Percentiles rank a stretch among this genome's conserved stretches.
Evolutionary conservation across 106 monocot genomes (phyloP).

Genomic region (Apostasia shenzhenica): DNA sequence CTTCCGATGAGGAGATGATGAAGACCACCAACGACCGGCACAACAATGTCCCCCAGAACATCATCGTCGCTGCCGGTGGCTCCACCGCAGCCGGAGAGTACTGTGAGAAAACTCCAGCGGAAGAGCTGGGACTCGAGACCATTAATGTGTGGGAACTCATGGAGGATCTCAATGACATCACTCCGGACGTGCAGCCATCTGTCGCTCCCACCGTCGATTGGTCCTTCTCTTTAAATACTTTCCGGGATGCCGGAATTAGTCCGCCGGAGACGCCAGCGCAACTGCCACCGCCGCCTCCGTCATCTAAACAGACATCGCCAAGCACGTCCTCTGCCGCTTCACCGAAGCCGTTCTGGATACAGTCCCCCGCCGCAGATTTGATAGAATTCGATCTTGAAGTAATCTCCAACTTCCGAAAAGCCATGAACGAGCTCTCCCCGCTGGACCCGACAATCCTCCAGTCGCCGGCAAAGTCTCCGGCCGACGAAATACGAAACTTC

Average conservation of each 20-base stretch:
- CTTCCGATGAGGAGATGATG: slow-evolving; percentile 18
- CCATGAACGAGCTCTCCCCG: slow-evolving; percentile 21
- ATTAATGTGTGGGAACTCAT: slow-evolving; percentile 75
- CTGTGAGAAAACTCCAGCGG: slow-evolving; percentile 17
- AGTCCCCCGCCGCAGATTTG: neutral
- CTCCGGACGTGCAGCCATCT: neutral
- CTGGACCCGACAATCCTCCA: neutral
- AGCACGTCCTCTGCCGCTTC: neutral
- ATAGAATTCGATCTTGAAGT: slow-evolving; percentile 39
- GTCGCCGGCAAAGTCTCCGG: neutral
- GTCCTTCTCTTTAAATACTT: slow-evolving; percentile 19
- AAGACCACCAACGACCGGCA: slow-evolving; percentile 18
- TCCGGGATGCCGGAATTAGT: neutral
- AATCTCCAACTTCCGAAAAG: slow-evolving; percentile 30
- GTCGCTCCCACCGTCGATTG: neutral
- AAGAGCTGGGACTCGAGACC: slow-evolving; percentile 34
- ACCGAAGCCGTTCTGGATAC: slow-evolving; percentile 17
- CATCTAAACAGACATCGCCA: neutral
- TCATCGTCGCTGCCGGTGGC: slow-evolving; percentile 27
- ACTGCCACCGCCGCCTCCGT: slow-evolving; percentile 5
- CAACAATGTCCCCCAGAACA: slow-evolving; percentile 9
- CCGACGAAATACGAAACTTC: slow-evolving; percentile 7
- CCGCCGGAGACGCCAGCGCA: neutral
- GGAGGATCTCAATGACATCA: slow-evolving; percentile 48
- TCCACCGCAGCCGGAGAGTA: slow-evolving; percentile 5